Evolutionary conservation across 2,329 filamentous ascomycete species (phyloP), one percentile per base, ranked within the genome.

Genomic region (Exophiala calicioides): DNA sequence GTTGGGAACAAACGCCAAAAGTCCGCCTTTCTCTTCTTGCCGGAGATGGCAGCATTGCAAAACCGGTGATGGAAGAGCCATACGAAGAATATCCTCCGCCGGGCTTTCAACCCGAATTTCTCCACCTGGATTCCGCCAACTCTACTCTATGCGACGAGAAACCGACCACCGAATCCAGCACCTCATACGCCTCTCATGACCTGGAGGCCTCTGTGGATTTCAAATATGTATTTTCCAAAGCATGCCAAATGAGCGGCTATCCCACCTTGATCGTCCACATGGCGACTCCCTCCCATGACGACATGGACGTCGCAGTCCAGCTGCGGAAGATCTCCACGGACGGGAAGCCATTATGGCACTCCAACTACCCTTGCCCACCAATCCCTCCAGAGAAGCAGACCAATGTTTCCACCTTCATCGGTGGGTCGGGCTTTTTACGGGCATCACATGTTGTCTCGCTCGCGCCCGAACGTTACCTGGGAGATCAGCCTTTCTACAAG

Each of bases 1-100:
- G 59, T 9, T 77, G 71, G 71, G 68, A 73, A 48, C 24, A 21
- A 18, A 77, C 72, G 0, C 70, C 73, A 1, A 62, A 61, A 20
- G 68, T 77, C 2, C 66, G 73, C 3, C 20, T 43, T 9, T 40
- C 21, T 2, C 10, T 40, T 8, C 23, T 40, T n/a, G n/a, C n/a
- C n/a, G n/a, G n/a, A n/a, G n/a, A n/a, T n/a, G n/a, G n/a, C n/a
- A n/a, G n/a, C n/a, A n/a, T n/a, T n/a, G n/a, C n/a, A 18, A 18
- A 8, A 27, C 10, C 24, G 19, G 18, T 27, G 36, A 13, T 15
- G 36, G 8, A 26, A 40, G 23, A 7, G 24, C n/a, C 24, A 27
- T 27, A 13, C n/a, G n/a, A n/a, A n/a, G n/a, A n/a, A n/a, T n/a
- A n/a, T n/a, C n/a, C n/a, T n/a, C n/a, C n/a, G n/a, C n/a, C n/a